A percentile compares a stretch with the other conserved stretches of the same genome.
phyloP scores from a whole-genome alignment of 2,329 filamentous ascomycete genomes.

The Cladosporium sp. region DNA sequence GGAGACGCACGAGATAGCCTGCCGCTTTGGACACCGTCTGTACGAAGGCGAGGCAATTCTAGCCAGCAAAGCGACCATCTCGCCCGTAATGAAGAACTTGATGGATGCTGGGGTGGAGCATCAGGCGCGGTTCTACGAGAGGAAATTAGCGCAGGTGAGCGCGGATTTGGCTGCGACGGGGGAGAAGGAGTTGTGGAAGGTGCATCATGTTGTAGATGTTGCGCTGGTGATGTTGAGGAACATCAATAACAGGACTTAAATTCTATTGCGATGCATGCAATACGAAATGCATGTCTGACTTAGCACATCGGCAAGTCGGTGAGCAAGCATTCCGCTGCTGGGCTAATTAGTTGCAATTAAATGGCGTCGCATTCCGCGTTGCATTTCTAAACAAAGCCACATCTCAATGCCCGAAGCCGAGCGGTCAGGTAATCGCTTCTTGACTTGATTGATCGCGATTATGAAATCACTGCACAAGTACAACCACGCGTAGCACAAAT shows the following conservation, averaged over 20 bases:
- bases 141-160: constrained; percentile 15
- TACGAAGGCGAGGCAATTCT: background rate
- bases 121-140: constrained; percentile 16
- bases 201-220: constrained; percentile 14
- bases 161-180: constrained; percentile 14
- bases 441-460: background rate
- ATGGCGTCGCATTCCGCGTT: background rate
- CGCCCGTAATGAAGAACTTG: background rate
- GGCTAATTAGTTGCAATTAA: background rate
- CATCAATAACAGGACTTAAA: background rate
- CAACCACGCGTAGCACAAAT: background rate
- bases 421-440: background rate
- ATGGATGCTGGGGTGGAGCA: background rate
- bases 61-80: background rate
- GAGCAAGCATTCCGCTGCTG: background rate
- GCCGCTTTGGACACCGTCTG: constrained; percentile 5
- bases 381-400: constrained; percentile 4
- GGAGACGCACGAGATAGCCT: background rate
- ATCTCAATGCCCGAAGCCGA: background rate
- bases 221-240: constrained; percentile 10
- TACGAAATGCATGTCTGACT: background rate
- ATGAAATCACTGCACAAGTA: background rate
- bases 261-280: background rate
- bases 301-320: background rate
- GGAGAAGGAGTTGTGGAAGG: constrained; percentile 10